Evolutionary conservation across 176 grass and related monocot genomes (phyloP), one percentile per base, ranked within the genome.

Genomic region (Phragmites australis): DNA sequence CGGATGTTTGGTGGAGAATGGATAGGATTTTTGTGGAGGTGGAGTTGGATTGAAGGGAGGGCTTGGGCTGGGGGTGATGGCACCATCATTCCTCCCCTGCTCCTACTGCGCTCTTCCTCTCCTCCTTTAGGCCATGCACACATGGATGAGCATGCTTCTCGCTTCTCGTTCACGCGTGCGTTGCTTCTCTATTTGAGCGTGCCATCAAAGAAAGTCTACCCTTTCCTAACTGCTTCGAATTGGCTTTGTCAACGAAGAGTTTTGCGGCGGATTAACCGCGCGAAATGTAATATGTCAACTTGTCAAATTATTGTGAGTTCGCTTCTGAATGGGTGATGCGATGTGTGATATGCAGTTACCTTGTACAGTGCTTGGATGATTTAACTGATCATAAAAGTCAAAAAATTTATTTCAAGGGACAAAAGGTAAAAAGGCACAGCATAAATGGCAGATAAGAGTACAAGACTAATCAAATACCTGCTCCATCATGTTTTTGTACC

Each of bases 41-140:
- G 86, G 87, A 97, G 94, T 94, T 90, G 87, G 89, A 97, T 97
- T 92, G 89, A 97, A 94, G 95, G 77, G 87, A 94, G 84, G 82
- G 71, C 61, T 85, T 86, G 83, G 43, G 70, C 72, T 58, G 37
- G 72, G 74, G 74, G 72, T 74, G 75, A 79, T 84, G 78, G 19
- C 52, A 66, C 46, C 77, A 89, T 86, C 63, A 84, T 76, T 43
- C 37, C 27, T 16, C 59, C 71, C 64, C 64, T 50, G 64, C 12
- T 68, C 44, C 55, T 39, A 10, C 26, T 41, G n/a, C n/a, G n/a
- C 26, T 44, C 57, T 14, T 21, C 9, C 15, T 15, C n/a, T 37
- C 34, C 55, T 11, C 16, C 8, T 48, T 64, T 79, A 60, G 56
- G 39, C 52, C 69, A 72, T 58, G 71, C 45, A 13, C 39, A 41